Evolutionary conservation across 2,329 filamentous ascomycete genomes (phyloP).

Genomic region (Pseudocercospora fuligena): DNA sequence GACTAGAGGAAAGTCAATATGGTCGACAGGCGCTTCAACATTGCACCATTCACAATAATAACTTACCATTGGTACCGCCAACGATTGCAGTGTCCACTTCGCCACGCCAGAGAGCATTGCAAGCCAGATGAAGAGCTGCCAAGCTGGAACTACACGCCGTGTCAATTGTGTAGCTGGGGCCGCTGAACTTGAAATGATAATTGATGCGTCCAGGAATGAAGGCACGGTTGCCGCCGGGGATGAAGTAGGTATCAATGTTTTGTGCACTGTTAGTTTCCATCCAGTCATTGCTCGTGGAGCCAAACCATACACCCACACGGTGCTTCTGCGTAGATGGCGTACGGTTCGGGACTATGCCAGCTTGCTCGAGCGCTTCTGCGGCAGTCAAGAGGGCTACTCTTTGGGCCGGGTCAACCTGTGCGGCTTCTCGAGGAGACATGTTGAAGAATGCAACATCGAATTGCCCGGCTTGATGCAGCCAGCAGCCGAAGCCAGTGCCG

Average conservation of each 20-base stretch:
- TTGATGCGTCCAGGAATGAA: constrained; percentile 33
- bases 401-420: constrained; percentile 30
- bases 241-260: constrained; percentile 31
- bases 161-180: constrained; percentile 33
- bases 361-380: constrained; percentile 35
- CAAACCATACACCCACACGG: constrained; percentile 42
- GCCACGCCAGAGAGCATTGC: constrained; percentile 31
- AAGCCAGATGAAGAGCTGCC: constrained; percentile 29
- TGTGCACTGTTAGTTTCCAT: constrained; percentile 31
- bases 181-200: constrained; percentile 34
- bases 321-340: constrained; percentile 37
- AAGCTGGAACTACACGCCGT: constrained; percentile 36
- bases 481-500: constrained; percentile 39
- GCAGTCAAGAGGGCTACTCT: constrained; percentile 36
- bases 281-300: constrained; percentile 41
- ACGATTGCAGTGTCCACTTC: constrained; percentile 33
- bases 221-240: constrained; percentile 27
- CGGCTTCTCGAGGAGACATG: constrained; percentile 41
- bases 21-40: too few relatives aligned
- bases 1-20: not conserved
- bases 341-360: constrained; percentile 35
- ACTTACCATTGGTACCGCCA: constrained; percentile 32
- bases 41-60: not conserved
- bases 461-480: constrained; percentile 42
- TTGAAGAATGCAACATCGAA: constrained; percentile 50